Evolutionary conservation across 2,329 filamentous ascomycete genomes (phyloP).

Genomic region (Pyrenophora tritici-repentis): DNA sequence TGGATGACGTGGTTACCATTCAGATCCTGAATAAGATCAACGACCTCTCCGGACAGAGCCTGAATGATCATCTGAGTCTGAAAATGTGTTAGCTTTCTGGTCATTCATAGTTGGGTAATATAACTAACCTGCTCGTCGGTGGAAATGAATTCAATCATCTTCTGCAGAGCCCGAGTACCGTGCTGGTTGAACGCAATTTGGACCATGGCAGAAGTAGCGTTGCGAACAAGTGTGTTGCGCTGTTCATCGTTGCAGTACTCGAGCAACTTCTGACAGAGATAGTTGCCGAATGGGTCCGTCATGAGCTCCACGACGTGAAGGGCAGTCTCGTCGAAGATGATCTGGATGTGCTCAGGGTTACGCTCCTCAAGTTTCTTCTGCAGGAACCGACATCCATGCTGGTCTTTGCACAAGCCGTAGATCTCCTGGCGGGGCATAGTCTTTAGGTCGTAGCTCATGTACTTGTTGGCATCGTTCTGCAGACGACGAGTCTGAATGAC

Average conservation of each 20-base stretch:
- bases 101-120: background rate
- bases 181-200: slow-evolving; percentile 96
- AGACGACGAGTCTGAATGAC: slow-evolving; percentile 76
- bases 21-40: slow-evolving; percentile 93
- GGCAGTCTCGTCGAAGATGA: slow-evolving; percentile 94
- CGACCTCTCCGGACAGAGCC: slow-evolving; percentile 80
- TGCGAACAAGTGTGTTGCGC: slow-evolving; percentile 88
- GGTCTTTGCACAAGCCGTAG: slow-evolving; percentile 92
- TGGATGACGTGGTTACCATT: slow-evolving; percentile 99
- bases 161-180: slow-evolving; percentile 92
- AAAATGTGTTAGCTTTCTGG: slow-evolving; percentile 15
- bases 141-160: slow-evolving; percentile 98
- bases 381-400: slow-evolving; percentile 94
- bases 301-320: slow-evolving; percentile 95
- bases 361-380: slow-evolving; percentile 97
- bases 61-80: slow-evolving; percentile 81
- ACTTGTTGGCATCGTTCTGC: slow-evolving; percentile 72
- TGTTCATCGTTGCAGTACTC: slow-evolving; percentile 96
- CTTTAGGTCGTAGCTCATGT: slow-evolving; percentile 81
- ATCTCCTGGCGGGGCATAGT: slow-evolving; percentile 76
- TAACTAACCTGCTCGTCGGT: slow-evolving; percentile 70
- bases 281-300: slow-evolving; percentile 98
- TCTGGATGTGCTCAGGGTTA: slow-evolving; percentile 78
- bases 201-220: slow-evolving; percentile 84
- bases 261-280: slow-evolving; percentile 96